These are phyloP conservation scores for Suhomyces chickasaworum DNA, from an alignment of 1,139 yeast genomes.

Conservation along the genomic window DNA sequence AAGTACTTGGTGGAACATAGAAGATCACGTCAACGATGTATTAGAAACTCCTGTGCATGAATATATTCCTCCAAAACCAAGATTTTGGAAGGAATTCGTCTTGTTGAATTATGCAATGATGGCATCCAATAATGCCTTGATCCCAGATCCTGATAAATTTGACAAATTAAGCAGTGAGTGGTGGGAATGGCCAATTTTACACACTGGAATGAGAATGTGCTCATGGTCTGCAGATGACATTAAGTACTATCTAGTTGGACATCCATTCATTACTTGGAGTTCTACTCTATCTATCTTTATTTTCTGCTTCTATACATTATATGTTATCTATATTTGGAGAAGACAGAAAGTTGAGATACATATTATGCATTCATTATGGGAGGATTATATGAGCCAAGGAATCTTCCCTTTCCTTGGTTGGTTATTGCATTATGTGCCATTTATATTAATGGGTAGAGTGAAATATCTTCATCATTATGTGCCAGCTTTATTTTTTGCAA, in stretches of 20 bases:
- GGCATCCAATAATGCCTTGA: constrained; percentile 72
- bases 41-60: constrained; percentile 38
- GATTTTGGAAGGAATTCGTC: constrained; percentile 71
- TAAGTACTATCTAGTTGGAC: constrained; percentile 65
- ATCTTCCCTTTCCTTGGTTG: constrained; percentile 36
- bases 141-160: constrained; percentile 69
- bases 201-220: constrained; percentile 69
- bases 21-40: constrained; percentile 57
- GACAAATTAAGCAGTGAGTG: constrained; percentile 68
- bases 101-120: constrained; percentile 75
- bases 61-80: constrained; percentile 66
- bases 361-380: constrained; percentile 26
- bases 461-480: constrained; percentile 40
- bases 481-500: constrained; percentile 40
- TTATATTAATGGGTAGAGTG: constrained; percentile 38
- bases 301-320: constrained; percentile 23
- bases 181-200: constrained; percentile 81
- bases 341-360: constrained; percentile 30
- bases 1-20: constrained; percentile 81
- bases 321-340: constrained; percentile 30
- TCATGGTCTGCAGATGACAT: constrained; percentile 54
- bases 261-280: constrained; percentile 68
- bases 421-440: constrained; percentile 36
- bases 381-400: constrained; percentile 31
- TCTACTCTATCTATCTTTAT: constrained; percentile 37